A percentile compares a stretch with the other conserved stretches of the same genome.
Evolutionary conservation across 1,139 yeast genomes (phyloP).

Genomic region (Candida buenavistaensis): DNA sequence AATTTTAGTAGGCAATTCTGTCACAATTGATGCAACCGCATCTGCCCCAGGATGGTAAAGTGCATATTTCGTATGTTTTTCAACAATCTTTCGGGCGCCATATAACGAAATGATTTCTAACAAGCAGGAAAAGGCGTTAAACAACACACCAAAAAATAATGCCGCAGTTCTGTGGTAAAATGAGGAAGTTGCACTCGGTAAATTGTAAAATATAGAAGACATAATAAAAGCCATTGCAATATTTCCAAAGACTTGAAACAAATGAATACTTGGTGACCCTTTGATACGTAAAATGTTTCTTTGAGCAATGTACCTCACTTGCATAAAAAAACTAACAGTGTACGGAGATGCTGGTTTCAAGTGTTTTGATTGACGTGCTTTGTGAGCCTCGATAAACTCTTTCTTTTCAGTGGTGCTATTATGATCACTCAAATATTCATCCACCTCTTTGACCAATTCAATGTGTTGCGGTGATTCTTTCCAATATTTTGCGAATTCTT

Average conservation of each 20-base stretch:
- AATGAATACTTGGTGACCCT: constrained; percentile 67
- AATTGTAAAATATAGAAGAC: constrained; percentile 65
- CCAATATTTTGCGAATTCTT: constrained; percentile 27
- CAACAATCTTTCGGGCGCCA: constrained; percentile 58
- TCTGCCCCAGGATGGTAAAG: constrained; percentile 68
- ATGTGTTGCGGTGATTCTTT: constrained; percentile 20
- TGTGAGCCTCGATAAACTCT: constrained; percentile 43
- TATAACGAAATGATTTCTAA: constrained; percentile 60
- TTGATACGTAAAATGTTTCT: constrained; percentile 64
- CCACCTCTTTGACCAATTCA: constrained; percentile 18
- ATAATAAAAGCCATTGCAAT: constrained; percentile 66
- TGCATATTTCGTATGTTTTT: constrained; percentile 63
- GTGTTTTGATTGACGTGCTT: constrained; percentile 57
- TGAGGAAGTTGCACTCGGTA: constrained; percentile 47
- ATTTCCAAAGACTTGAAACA: constrained; percentile 62
- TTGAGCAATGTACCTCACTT: constrained; percentile 55
- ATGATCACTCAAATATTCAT: constrained; percentile 14
- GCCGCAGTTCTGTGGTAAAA: constrained; percentile 60
- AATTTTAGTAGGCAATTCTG: constrained; percentile 59
- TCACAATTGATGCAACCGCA: constrained; percentile 56
- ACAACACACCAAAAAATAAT: constrained; percentile 56
- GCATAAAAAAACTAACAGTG: constrained; percentile 65
- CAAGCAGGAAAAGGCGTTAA: constrained; percentile 56
- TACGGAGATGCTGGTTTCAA: constrained; percentile 59
- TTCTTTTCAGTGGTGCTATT: constrained; percentile 12